Evolutionary conservation across 1,139 yeast species (phyloP), one percentile per base, ranked within the genome.

Genomic region (Debaryomycetaceae sp.): DNA sequence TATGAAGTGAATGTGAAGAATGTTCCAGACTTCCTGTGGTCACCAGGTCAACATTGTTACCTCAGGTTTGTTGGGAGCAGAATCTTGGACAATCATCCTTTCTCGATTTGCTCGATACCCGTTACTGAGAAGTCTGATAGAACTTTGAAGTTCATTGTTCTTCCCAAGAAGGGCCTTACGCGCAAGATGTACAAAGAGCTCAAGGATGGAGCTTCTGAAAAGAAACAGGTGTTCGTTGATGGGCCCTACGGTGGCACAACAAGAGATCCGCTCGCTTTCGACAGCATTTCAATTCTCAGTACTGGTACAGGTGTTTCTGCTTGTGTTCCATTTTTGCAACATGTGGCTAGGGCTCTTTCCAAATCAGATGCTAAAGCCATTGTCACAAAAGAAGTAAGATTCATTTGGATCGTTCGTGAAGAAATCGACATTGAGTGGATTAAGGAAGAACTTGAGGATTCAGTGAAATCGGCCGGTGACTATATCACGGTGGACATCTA

Each of bases 191-290:
- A 53, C 28, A 38, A 49, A 9, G 54, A 58, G 38, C 44, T 65
- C 28, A 55, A 58, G 27, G 45, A 49, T 5, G 42, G 40, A 22
- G 40, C 50, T 4, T 35, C 42, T 6, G 36, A 40, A 15, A 48
- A 53, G 17, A 57, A 57, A 38, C 46, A 51, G 23, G 73, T 74
- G 1, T 61, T 53, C 38, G 48, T 78, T 28, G 84, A 78, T 47
- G 84, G 84, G 2, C 81, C 84, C 2, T 78, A 76, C 41, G 84
- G 84, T 8, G 83, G 83, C 0, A 46, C 71, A 28, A 49, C 61
- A 10, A 60, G 84, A 43, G 73, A 74, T 39, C 51, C 62, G 5
- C 48, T 60, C 22, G 51, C 75, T 2, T 78, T 78, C 47, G 75
- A 74, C 33, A 62, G 67, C 29, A 58, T 72, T 2, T 47, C 61